phyloP scores from a whole-genome alignment of 75 land plant genomes.

The Cryptomeria japonica region DNA sequence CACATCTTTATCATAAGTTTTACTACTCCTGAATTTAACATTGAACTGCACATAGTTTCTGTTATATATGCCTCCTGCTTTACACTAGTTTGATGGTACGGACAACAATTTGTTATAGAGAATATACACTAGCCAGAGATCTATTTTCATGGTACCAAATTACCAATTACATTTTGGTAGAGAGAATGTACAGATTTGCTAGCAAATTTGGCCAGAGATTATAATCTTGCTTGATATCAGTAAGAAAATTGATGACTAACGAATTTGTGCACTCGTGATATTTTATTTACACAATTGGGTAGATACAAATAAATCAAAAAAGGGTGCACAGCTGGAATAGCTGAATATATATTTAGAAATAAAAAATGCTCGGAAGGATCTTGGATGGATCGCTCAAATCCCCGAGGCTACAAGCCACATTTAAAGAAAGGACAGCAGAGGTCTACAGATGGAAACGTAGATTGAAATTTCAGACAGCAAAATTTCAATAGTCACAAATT shows the following conservation, averaged over 20 bases:
- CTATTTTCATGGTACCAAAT: neutral
- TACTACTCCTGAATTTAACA: neutral
- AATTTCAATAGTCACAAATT: no score
- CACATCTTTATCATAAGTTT: neutral
- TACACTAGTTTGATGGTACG: neutral
- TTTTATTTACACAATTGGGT: no score
- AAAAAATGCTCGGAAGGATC: no score
- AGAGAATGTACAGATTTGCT: neutral
- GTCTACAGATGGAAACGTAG: no score
- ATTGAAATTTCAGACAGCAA: no score
- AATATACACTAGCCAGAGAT: neutral
- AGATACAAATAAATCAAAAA: no score
- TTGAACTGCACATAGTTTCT: neutral
- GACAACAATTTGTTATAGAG: neutral
- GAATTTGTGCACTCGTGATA: neutral
- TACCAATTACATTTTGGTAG: neutral
- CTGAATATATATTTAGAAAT: no score
- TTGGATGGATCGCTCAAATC: no score
- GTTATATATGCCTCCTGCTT: conserved; percentile 2
- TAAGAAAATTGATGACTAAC: neutral
- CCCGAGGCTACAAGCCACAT: no score
- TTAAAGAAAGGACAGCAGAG: no score
- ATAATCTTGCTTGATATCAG: neutral
- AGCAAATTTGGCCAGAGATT: neutral
- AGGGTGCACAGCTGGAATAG: no score